Conservation (phyloP, 495 filamentous ascomycete genomes). For the Talaromyces stipitatus region DNA sequence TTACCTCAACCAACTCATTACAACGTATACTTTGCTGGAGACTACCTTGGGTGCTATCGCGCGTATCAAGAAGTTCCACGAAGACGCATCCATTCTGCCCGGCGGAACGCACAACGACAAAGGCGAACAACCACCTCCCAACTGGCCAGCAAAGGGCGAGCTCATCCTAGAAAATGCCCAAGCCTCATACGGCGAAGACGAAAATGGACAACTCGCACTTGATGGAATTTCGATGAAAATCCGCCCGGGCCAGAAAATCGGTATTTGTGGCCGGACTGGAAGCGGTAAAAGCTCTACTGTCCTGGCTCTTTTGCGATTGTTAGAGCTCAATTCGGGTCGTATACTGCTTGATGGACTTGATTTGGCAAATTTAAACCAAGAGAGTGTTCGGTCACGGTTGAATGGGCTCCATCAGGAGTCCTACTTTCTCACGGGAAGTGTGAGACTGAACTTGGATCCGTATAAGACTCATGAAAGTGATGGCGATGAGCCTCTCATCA, state of each 20-base stretch:
- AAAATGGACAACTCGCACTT: constrained; percentile 10
- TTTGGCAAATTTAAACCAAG: constrained; percentile 22
- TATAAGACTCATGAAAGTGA: constrained; percentile 19
- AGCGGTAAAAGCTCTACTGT: constrained; percentile 33
- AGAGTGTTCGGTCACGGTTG: constrained; percentile 23
- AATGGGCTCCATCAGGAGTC: constrained; percentile 43
- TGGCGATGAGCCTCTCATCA: constrained; percentile 28
- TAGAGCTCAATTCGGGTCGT: constrained; percentile 23
- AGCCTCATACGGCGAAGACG: not conserved
- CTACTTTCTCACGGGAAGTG: constrained; percentile 32
- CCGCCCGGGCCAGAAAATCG: constrained; percentile 24
- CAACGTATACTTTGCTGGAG: constrained; percentile 23
- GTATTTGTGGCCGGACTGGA: constrained; percentile 29
- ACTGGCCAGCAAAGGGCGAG: constrained; percentile 5
- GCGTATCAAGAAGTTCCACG: constrained; percentile 21
- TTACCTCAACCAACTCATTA: constrained; percentile 16
- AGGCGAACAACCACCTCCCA: constrained; percentile 13
- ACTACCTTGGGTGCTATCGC: constrained; percentile 30
- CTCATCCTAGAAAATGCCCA: not conserved
- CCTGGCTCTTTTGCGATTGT: constrained; percentile 20
- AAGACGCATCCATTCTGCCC: constrained; percentile 6
- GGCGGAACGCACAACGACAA: constrained; percentile 7
- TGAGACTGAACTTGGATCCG: constrained; percentile 41
- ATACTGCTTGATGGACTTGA: constrained; percentile 42
- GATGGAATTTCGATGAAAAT: constrained; percentile 17